phyloP scores from a whole-genome alignment of 2,329 filamentous ascomycete species.

The Cryphonectria parasitica region DNA sequence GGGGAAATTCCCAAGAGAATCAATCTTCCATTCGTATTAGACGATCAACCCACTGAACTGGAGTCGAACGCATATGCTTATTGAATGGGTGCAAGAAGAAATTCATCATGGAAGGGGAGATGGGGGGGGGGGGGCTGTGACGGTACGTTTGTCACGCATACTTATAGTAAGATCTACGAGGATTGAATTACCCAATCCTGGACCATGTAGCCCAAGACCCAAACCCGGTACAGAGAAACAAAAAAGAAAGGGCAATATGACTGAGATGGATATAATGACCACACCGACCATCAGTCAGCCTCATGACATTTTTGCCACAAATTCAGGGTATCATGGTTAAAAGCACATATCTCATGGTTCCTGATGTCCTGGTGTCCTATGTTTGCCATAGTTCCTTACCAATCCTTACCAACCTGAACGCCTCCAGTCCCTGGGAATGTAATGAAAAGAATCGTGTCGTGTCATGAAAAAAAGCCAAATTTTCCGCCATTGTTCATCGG shows the following conservation, averaged over 20 bases:
- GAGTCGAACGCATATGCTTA: constrained; percentile 50
- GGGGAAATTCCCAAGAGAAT: constrained; percentile 40
- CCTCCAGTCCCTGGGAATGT: constrained; percentile 7
- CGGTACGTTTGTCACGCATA: background rate
- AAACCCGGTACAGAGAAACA: background rate
- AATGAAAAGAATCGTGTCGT: constrained; percentile 6
- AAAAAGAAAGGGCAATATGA: background rate
- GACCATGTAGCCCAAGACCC: background rate
- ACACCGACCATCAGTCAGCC: constrained; percentile 1
- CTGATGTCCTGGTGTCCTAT: constrained; percentile 17
- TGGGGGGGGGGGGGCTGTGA: background rate
- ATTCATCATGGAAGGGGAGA: background rate
- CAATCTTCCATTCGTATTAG: constrained; percentile 52
- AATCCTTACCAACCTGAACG: constrained; percentile 14
- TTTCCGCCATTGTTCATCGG: constrained; percentile 25
- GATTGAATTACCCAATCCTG: background rate
- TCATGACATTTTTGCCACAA: constrained; percentile 12
- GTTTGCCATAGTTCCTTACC: constrained; percentile 1
- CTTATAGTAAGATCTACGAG: background rate
- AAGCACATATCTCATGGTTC: constrained; percentile 13
- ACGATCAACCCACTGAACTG: constrained; percentile 47
- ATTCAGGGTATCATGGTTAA: constrained; percentile 20
- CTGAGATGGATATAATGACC: background rate
- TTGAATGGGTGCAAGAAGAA: constrained; percentile 37
- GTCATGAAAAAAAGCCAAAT: constrained; percentile 18